phyloP scores from a whole-genome alignment of 1,284 basidiomycete genomes.

The Chondrostereum purpureum region DNA sequence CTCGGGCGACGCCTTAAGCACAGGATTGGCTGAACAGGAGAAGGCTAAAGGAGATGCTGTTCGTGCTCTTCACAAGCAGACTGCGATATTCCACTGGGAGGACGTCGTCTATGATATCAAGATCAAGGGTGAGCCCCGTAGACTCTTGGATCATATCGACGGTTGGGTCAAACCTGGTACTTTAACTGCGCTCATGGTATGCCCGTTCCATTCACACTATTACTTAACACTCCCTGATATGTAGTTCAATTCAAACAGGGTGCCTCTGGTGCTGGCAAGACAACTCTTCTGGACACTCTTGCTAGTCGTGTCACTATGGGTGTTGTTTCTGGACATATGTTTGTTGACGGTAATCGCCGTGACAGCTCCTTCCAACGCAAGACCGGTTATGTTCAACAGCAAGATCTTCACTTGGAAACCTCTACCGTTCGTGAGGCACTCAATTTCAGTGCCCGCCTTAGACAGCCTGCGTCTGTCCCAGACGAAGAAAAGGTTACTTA shows the following conservation, averaged over 20 bases:
- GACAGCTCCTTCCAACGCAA: constrained; percentile 54
- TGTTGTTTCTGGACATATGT: constrained; percentile 55
- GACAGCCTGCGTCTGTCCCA: constrained; percentile 51
- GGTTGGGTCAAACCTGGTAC: constrained; percentile 62
- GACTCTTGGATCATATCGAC: constrained; percentile 56
- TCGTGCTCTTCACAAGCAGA: constrained; percentile 7
- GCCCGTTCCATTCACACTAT: neutral
- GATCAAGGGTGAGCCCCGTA: constrained; percentile 28
- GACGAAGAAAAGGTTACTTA: constrained; percentile 59
- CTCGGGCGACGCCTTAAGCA: constrained; percentile 16
- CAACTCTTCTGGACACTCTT: constrained; percentile 60
- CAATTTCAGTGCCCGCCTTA: constrained; percentile 58
- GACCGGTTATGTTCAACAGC: constrained; percentile 58
- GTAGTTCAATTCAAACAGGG: too few species aligned
- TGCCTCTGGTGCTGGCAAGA: constrained; percentile 56
- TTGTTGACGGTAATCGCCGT: constrained; percentile 56
- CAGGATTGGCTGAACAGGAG: neutral
- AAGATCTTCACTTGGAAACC: constrained; percentile 50
- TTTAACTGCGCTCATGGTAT: constrained; percentile 39
- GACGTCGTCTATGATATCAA: constrained; percentile 43
- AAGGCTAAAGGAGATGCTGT: neutral
- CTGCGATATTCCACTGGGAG: constrained; percentile 24
- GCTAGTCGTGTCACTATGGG: constrained; percentile 59
- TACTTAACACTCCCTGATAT: neutral
- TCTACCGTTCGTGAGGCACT: constrained; percentile 64